Conservation (phyloP, 1,284 basidiomycete genomes). For the Mycena sp. region DNA sequence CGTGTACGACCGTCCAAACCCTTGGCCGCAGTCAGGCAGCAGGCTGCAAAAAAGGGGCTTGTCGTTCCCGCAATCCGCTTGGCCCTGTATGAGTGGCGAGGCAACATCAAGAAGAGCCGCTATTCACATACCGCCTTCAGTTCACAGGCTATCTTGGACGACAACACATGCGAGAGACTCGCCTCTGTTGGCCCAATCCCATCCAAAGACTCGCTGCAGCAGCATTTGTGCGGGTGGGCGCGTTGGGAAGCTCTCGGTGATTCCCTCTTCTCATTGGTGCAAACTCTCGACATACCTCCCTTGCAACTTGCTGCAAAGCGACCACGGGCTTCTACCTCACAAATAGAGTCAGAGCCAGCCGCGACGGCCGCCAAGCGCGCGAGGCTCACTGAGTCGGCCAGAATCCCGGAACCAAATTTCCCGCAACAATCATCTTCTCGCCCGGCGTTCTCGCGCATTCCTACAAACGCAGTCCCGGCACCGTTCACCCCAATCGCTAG, state of each 20-base stretch:
- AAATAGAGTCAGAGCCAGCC: too few relatives aligned
- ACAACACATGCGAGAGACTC: background rate
- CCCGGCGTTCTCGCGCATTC: too few relatives aligned
- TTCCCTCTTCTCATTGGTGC: background rate
- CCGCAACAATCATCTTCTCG: too few relatives aligned
- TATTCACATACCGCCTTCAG: background rate
- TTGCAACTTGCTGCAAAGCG: background rate
- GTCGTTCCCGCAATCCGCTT: background rate
- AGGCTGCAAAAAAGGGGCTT: background rate
- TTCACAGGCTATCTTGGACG: constrained; percentile 2
- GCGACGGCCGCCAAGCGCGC: too few relatives aligned
- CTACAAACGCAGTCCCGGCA: too few relatives aligned
- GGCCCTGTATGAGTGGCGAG: background rate
- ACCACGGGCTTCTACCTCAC: too few relatives aligned
- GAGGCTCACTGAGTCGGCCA: too few relatives aligned
- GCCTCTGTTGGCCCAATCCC: background rate
- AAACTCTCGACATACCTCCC: background rate
- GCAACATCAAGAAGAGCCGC: background rate
- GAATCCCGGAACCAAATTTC: too few relatives aligned
- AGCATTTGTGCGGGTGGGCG: background rate
- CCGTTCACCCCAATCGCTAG: too few relatives aligned
- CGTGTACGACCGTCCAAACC: constrained; percentile 26
- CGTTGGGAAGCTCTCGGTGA: background rate
- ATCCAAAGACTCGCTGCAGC: background rate
- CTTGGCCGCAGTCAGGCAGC: background rate